Evolutionary conservation across 768 basidiomycete species (phyloP).

Genomic region (Leccinum arenicola): DNA sequence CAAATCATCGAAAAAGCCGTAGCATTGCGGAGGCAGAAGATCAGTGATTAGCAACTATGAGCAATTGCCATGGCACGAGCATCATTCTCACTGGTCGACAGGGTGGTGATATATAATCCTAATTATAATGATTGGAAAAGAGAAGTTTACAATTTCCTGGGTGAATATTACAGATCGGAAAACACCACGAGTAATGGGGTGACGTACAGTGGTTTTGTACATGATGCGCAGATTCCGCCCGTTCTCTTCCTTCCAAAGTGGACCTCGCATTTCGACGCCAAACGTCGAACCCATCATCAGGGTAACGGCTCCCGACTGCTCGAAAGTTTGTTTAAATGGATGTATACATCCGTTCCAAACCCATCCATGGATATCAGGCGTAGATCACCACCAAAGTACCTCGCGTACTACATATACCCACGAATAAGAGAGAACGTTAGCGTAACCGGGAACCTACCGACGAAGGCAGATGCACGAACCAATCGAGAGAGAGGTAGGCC

Average conservation of each 20-base stretch:
- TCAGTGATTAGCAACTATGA: neutral
- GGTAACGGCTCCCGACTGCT: slow-evolving; percentile 35
- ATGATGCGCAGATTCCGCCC: neutral
- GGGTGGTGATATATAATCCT: neutral
- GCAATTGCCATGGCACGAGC: neutral
- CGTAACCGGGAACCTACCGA: slow-evolving; percentile 54
- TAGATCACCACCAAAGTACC: slow-evolving; percentile 94
- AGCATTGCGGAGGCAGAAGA: neutral
- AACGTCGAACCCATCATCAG: slow-evolving; percentile 3
- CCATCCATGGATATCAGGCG: slow-evolving; percentile 98
- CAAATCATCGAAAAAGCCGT: neutral
- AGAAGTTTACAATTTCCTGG: slow-evolving; percentile 3
- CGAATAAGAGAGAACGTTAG: slow-evolving; percentile 5
- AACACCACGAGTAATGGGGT: neutral
- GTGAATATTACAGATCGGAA: neutral
- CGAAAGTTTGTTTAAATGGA: slow-evolving; percentile 83
- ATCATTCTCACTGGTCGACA: neutral
- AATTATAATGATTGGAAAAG: neutral
- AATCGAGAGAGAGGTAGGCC: slow-evolving; percentile 89
- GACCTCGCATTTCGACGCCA: neutral
- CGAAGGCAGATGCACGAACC: slow-evolving; percentile 58
- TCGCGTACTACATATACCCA: slow-evolving; percentile 61
- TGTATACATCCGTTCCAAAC: slow-evolving; percentile 93
- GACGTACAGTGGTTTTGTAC: slow-evolving; percentile 3
- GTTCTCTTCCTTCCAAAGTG: neutral